phyloP scores from a whole-genome alignment of 148 eudicot genomes.

The Pouteria glomerata region DNA sequence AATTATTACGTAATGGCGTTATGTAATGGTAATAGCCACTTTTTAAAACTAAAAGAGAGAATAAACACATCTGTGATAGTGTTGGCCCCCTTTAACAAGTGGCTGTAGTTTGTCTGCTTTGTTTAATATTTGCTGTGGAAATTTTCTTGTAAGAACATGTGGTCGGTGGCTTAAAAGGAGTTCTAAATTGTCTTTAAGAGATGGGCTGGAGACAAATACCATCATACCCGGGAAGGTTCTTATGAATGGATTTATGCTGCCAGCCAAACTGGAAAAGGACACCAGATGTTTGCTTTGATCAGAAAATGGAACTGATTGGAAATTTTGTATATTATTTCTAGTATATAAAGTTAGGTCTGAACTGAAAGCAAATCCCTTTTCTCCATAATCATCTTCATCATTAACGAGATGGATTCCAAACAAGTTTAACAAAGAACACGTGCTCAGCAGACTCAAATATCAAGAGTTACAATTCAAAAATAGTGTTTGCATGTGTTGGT shows the following conservation, averaged over 20 bases:
- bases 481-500: neutral
- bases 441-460: neutral
- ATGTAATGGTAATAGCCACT: too few species aligned
- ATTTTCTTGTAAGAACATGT: neutral
- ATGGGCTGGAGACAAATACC: neutral
- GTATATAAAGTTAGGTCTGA: slow-evolving; percentile 4
- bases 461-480: neutral
- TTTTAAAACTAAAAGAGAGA: too few species aligned
- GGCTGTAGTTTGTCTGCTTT: neutral
- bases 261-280: slow-evolving; percentile 10
- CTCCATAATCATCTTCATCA: slow-evolving; percentile 4
- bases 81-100: neutral
- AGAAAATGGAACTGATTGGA: neutral
- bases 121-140: neutral
- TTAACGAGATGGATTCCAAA: slow-evolving; percentile 9
- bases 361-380: slow-evolving; percentile 10
- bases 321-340: slow-evolving; percentile 3
- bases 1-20: too few species aligned
- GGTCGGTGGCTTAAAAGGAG: neutral
- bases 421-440: neutral
- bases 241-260: slow-evolving; percentile 5
- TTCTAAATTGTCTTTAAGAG: neutral
- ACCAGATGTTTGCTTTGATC: neutral
- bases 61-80: neutral
- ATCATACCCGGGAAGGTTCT: slow-evolving; percentile 6